Evolutionary conservation across 805 yeast species (phyloP).

Genomic region (Hermanozyma aechmeae): DNA sequence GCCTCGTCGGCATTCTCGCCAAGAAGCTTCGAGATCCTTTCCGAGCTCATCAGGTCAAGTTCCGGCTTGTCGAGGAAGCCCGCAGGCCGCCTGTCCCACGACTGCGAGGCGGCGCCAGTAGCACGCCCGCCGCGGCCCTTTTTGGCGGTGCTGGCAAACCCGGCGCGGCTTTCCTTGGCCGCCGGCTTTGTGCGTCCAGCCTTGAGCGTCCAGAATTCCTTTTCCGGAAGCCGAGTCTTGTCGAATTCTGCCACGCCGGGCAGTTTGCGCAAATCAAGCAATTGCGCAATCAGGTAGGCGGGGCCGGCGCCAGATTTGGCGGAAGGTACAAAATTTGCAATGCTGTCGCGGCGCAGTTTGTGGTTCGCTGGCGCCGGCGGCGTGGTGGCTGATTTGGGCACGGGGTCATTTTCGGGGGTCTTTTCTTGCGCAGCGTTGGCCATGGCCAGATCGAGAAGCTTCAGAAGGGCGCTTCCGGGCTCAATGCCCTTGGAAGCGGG

Average conservation of each 20-base stretch:
- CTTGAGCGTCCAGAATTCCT: slow-evolving; percentile 40
- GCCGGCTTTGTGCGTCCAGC: slow-evolving; percentile 7
- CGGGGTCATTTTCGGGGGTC: slow-evolving; percentile 24
- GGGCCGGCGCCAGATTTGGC: slow-evolving; percentile 6
- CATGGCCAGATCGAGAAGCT: slow-evolving; percentile 35
- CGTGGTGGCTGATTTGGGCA: slow-evolving; percentile 4
- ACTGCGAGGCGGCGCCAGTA: slow-evolving; percentile 12
- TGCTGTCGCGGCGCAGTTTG: slow-evolving; percentile 1
- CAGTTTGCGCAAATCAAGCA: slow-evolving; percentile 23
- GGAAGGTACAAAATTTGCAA: too few species aligned
- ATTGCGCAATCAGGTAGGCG: slow-evolving; percentile 18
- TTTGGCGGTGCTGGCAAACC: slow-evolving; percentile 8
- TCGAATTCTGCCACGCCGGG: slow-evolving; percentile 25
- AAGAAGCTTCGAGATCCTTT: slow-evolving; percentile 24
- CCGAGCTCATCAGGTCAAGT: slow-evolving; percentile 20
- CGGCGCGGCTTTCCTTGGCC: slow-evolving; percentile 2
- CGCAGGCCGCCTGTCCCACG: slow-evolving; percentile 22
- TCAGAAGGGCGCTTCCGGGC: slow-evolving; percentile 30
- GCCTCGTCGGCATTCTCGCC: slow-evolving; percentile 27
- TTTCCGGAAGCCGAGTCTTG: slow-evolving; percentile 32
- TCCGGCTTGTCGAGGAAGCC: slow-evolving; percentile 14
- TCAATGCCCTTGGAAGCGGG: slow-evolving; percentile 8
- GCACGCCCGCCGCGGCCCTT: slow-evolving; percentile 5
- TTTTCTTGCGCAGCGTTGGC: slow-evolving; percentile 38
- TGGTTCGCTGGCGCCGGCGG: slow-evolving; percentile 4